Base-by-base conservation (phyloP, 495 filamentous ascomycete genomes). In the Aspergillus biplanus region DNA sequence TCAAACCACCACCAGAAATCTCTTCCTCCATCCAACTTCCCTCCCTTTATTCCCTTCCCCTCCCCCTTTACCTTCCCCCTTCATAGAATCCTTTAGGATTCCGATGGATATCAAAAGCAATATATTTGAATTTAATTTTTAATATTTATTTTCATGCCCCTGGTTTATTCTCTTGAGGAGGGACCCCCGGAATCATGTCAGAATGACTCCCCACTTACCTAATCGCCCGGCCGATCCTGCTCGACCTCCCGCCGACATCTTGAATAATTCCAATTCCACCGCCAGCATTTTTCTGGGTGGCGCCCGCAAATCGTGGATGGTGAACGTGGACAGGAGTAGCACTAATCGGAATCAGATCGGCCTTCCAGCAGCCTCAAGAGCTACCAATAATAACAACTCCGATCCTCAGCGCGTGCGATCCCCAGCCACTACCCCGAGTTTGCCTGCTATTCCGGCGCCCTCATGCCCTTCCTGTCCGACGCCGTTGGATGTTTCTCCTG, bases 281-380 rank as follows among this genome's bases (percentile, higher is more conserved):
- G 77, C 86, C 56, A 86, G 80, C 64, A 71, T 83, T 39, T 90
- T 92, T 74, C 77, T 91, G 57, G 87, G 89, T 46, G 82, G 85
- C 49, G 78, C 78, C 61, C 86, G 86, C 70, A 88, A 82, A 66
- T 78, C 85, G 69, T 93, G 91, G 91, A 89, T 92, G 82, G 31
- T 59, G 61, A 48, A 66, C 66, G 52, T 53, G 13, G 49, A 31
- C 46, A 16, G 27, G 37, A 31, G 16, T 18, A 52, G 56, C 16
- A 59, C 32, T 42, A 49, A 49, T 49, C 15, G 9, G 2, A 49
- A 27, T 27, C 16, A 50, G 11, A 27, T 27, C 21, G 2, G 21
- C 21, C 21, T 27, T 27, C 21, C 21, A 27, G 21, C 21, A 27
- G 21, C 21, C 21, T 27, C 21, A 27, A 27, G 21, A 27, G 21